Conservation (phyloP, 176 grass and related monocot genomes). For the Melocanna baccifera region DNA sequence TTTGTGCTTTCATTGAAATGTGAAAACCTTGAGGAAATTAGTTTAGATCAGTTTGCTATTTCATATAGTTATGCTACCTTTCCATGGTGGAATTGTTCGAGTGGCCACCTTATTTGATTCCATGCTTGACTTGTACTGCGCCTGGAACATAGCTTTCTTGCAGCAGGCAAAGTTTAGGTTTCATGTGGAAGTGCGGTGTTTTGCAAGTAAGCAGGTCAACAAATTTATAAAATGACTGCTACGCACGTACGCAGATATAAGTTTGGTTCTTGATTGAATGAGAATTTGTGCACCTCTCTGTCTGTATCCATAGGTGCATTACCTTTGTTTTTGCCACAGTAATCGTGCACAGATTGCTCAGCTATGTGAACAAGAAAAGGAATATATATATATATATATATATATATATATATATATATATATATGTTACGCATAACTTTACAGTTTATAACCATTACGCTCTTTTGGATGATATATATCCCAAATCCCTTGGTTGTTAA, state of each 20-base stretch:
- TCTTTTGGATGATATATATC: neutral
- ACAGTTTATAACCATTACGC: neutral
- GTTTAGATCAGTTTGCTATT: neutral
- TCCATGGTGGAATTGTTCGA: neutral
- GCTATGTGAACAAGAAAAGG: neutral
- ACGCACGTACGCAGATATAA: too few species aligned
- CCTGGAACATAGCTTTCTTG: neutral
- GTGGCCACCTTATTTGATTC: neutral
- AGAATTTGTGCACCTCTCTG: neutral
- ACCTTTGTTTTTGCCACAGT: too few species aligned
- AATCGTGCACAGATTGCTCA: too few species aligned
- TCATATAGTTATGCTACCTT: neutral
- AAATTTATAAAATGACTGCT: neutral
- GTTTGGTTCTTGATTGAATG: neutral
- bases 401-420: neutral
- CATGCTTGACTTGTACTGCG: neutral
- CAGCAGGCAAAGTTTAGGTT: neutral
- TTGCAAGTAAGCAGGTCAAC: neutral
- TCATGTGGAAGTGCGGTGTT: neutral
- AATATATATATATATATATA: neutral
- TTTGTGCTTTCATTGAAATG: neutral
- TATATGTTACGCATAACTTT: neutral
- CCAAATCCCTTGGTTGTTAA: slow-evolving; percentile 1
- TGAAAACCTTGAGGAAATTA: neutral
- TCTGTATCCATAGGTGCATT: neutral